Evolutionary conservation across 345 rosid genomes (phyloP).

Genomic region (Gossypium thurberi): DNA sequence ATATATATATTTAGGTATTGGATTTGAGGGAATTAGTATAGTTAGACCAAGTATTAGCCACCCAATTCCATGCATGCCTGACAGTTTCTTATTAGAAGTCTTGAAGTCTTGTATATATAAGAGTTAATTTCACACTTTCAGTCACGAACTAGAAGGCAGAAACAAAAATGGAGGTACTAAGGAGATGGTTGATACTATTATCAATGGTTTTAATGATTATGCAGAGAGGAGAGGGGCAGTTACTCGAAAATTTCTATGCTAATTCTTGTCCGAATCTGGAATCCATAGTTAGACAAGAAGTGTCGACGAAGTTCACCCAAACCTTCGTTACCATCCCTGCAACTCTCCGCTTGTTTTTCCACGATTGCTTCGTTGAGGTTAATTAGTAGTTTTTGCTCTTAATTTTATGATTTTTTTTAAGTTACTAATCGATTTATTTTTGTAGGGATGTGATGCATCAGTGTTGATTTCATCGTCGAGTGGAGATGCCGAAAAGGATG

Average conservation of each 20-base stretch:
- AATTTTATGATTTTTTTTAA: not conserved
- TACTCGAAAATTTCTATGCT: conserved; percentile 49
- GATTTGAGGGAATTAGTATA: not conserved
- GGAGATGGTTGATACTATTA: conserved; percentile 13
- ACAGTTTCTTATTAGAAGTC: not conserved
- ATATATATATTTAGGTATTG: not conserved
- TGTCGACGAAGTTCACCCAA: conserved; percentile 47
- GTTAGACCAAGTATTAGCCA: not conserved
- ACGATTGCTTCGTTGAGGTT: conserved; percentile 83
- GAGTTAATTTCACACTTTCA: not conserved
- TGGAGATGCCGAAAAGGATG: conserved; percentile 78
- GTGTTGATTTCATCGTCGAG: conserved; percentile 54
- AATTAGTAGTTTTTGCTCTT: not conserved
- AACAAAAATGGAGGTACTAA: conserved; percentile 9
- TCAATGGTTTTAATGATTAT: conserved; percentile 17
- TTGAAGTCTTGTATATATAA: not conserved
- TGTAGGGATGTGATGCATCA: conserved; percentile 89
- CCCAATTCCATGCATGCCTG: not conserved
- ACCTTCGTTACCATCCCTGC: conserved; percentile 58
- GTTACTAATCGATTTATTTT: not conserved
- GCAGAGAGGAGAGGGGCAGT: conserved; percentile 36
- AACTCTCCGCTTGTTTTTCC: conserved; percentile 80
- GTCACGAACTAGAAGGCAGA: not conserved
- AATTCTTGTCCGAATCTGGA: conserved; percentile 61
- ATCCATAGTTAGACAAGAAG: conserved; percentile 47